phyloP scores from a whole-genome alignment of 2,329 filamentous ascomycete genomes.

The Hymenoscyphus infarciens region DNA sequence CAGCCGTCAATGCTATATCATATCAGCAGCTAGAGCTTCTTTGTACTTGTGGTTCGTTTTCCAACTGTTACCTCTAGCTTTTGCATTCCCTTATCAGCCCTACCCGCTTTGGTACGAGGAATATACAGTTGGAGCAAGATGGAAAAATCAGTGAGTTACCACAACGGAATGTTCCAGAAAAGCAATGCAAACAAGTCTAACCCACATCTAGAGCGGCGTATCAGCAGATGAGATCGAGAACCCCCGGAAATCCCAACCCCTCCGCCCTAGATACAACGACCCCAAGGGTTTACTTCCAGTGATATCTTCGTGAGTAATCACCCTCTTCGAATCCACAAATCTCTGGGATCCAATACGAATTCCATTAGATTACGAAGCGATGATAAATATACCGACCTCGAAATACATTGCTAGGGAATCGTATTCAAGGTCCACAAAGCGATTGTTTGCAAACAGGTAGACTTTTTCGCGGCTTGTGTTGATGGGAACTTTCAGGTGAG shows the following conservation, averaged over 20 bases:
- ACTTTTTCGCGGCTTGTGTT: background rate
- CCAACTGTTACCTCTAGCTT: too few relatives aligned
- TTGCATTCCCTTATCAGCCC: too few relatives aligned
- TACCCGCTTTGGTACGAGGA: too few relatives aligned
- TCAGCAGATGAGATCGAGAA: background rate
- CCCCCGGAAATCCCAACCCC: background rate
- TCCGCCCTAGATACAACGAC: background rate
- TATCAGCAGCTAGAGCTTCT: too few relatives aligned
- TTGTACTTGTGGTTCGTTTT: too few relatives aligned
- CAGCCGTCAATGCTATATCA: too few relatives aligned
- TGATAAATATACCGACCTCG: conserved; percentile 1
- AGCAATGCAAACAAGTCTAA: too few relatives aligned
- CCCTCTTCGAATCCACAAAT: background rate
- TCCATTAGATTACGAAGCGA: background rate
- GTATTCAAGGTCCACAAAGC: background rate
- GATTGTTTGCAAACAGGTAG: background rate
- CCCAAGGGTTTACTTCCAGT: background rate
- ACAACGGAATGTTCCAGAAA: too few relatives aligned
- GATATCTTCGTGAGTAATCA: background rate
- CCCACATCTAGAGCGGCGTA: background rate
- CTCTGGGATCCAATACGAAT: background rate
- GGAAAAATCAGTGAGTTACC: too few relatives aligned
- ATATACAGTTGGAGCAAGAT: too few relatives aligned
- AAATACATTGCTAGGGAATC: background rate
- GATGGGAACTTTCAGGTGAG: background rate